phyloP scores from a whole-genome alignment of 2,329 filamentous ascomycete genomes.

The Phyllosticta citribraziliensis region DNA sequence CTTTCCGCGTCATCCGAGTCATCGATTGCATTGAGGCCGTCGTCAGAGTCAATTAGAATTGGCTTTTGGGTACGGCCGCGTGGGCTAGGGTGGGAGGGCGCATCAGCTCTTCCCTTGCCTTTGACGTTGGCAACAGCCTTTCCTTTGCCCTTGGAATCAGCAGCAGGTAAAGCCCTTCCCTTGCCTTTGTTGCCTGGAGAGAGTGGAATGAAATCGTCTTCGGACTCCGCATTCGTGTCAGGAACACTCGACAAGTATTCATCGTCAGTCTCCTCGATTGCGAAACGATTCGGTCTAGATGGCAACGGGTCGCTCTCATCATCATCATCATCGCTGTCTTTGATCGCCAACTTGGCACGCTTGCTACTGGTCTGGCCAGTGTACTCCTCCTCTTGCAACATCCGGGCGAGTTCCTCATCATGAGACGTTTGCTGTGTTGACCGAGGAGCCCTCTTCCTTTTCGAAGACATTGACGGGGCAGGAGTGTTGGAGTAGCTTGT shows the following conservation, averaged over 20 bases:
- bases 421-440: conserved; percentile 24
- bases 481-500: conserved; percentile 52
- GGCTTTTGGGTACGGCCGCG: background rate
- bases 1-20: background rate
- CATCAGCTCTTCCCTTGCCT: conserved; percentile 20
- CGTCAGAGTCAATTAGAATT: background rate
- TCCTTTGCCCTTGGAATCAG: conserved; percentile 8
- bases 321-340: conserved; percentile 1
- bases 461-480: conserved; percentile 27
- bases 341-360: conserved; percentile 23
- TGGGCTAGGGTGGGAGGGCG: background rate
- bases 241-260: conserved; percentile 2
- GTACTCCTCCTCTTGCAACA: conserved; percentile 49
- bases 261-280: conserved; percentile 9
- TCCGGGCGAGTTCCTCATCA: conserved; percentile 46
- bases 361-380: conserved; percentile 23
- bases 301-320: conserved; percentile 22
- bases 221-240: background rate
- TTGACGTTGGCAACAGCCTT: background rate
- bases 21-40: background rate
- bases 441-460: conserved; percentile 19
- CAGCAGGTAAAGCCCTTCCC: conserved; percentile 6
- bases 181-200: conserved; percentile 3
- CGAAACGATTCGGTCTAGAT: conserved; percentile 23
- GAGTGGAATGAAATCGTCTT: conserved; percentile 6